Base-by-base conservation (phyloP, 371 early-diverging fungal genomes). In the Mortierella sp. region DNA sequence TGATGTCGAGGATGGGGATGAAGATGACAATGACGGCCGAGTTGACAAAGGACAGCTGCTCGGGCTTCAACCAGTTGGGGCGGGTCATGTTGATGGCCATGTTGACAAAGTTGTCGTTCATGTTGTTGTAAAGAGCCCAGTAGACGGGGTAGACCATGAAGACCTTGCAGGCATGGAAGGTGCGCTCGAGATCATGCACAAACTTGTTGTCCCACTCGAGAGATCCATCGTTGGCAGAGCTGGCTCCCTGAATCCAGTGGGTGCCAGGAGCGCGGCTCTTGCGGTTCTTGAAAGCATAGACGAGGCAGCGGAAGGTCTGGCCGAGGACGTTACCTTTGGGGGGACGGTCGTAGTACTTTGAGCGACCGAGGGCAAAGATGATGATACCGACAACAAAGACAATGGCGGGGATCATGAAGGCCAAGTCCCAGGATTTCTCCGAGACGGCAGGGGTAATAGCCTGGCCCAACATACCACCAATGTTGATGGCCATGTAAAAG, bases 401-500 rank as follows among this genome's bases (percentile, higher is more conserved):
- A 59, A 92, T 87, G n/a, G 93, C 89, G 14, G 96, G 95, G 69
- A 95, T 83, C 72, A 94, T 89, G 76, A 88, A 96, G 8, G 95
- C 95, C 14, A 76, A 37, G 26, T 78, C 69, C 80, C 77, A 94
- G 75, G 91, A 92, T 51, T 91, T 89, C 77, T 88, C 88, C 71
- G 71, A 91, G 72, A 91, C 83, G 37, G 91, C 76, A 48, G 91
- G 91, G 16, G 93, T 92, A n/a, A 91, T 90, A 46, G 92, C 90
- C 76, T 93, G 91, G 78, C 93, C 91, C 50, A 91, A 79, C 28
- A 95, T 90, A 46, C 94, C 90, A 44, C 97, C 96, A 70, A 94
- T 74, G 77, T 97, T 97, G 81, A 98, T 95, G 71, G 94, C 91
- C 91, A 95, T 94, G 88, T 96, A 98, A 82, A 97, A 96, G 84